Conservation (phyloP, 768 basidiomycete species). For the Pleurotus pulmonarius region DNA sequence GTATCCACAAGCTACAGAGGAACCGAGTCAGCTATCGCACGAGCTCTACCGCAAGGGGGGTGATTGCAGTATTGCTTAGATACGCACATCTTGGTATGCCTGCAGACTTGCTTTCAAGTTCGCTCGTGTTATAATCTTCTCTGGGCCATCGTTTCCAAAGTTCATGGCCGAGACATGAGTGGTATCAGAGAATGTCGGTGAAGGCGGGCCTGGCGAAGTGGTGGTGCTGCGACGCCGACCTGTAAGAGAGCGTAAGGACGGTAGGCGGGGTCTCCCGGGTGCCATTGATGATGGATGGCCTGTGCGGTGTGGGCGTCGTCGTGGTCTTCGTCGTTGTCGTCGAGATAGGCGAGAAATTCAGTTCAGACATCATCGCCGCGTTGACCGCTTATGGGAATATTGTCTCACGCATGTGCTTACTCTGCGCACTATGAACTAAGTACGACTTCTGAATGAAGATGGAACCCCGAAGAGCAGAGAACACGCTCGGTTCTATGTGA, state of each 20-base stretch:
- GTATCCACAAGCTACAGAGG: constrained; percentile 62
- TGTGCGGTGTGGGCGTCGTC: not conserved
- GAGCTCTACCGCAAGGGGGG: not conserved
- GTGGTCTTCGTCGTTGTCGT: not conserved
- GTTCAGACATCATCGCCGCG: too few relatives aligned
- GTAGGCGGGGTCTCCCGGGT: constrained; percentile 38
- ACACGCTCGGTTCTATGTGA: too few relatives aligned
- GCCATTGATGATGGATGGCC: constrained; percentile 27
- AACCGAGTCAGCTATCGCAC: not conserved
- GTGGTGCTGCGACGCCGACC: constrained; percentile 30
- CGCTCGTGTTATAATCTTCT: constrained; percentile 78
- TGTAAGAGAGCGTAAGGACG: constrained; percentile 50
- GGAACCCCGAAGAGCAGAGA: too few relatives aligned
- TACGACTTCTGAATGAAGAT: too few relatives aligned
- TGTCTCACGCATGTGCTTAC: too few relatives aligned
- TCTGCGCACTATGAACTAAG: too few relatives aligned
- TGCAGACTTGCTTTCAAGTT: constrained; percentile 76
- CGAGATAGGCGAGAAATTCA: not conserved
- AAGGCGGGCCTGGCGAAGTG: constrained; percentile 58
- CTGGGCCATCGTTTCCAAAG: constrained; percentile 70
- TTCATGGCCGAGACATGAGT: constrained; percentile 78
- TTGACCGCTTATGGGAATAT: too few relatives aligned
- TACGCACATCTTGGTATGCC: constrained; percentile 75
- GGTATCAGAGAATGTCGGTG: constrained; percentile 80
- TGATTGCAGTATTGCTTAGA: not conserved